A percentile compares a stretch with the other conserved stretches of the same genome.
Conservation (phyloP, 805 yeast species). For the Metschnikowia vanudenii region DNA sequence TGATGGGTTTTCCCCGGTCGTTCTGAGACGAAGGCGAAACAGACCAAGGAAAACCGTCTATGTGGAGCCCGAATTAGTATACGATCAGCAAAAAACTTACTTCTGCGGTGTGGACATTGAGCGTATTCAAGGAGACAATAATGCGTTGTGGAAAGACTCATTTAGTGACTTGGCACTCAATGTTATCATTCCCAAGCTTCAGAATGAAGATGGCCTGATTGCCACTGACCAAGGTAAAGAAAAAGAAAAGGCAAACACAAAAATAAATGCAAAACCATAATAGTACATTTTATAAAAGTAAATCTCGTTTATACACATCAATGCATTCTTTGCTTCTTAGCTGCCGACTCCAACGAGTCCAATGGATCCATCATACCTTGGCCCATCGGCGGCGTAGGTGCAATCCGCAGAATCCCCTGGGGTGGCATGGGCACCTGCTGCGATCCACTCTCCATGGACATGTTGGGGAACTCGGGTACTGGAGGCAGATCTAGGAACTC, state of each 20-base stretch:
- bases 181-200: not conserved
- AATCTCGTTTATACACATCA: not conserved
- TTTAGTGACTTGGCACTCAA: constrained; percentile 21
- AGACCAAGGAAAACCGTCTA: constrained; percentile 23
- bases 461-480: constrained; percentile 13
- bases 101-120: constrained; percentile 26
- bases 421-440: constrained; percentile 11
- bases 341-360: constrained; percentile 14
- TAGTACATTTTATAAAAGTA: not conserved
- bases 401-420: constrained; percentile 5
- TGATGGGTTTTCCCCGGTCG: constrained; percentile 25
- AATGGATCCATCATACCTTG: constrained; percentile 15
- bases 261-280: not conserved
- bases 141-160: constrained; percentile 21
- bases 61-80: constrained; percentile 32
- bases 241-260: not conserved
- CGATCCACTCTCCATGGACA: constrained; percentile 13
- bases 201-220: not conserved
- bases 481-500: constrained; percentile 16
- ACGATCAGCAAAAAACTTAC: constrained; percentile 30
- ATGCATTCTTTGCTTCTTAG: constrained; percentile 16
- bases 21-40: constrained; percentile 21
- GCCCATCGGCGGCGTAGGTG: constrained; percentile 13
- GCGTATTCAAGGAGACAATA: constrained; percentile 25
- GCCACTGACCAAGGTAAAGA: not conserved